Evolutionary conservation across 78 protist genomes (phyloP).

Genomic region (Monosiga brevicollis): DNA sequence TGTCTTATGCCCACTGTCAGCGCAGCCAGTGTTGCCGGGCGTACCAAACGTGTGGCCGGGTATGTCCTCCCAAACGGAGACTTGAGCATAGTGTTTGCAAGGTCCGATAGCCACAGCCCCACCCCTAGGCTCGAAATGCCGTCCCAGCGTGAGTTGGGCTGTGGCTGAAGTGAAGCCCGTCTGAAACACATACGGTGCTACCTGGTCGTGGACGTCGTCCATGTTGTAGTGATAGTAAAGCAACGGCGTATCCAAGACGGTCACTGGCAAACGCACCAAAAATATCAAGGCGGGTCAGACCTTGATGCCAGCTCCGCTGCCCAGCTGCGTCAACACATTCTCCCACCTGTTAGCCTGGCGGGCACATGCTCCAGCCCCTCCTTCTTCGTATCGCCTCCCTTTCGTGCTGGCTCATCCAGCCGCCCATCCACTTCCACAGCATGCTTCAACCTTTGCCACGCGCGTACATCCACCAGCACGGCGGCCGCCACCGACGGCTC

Average conservation of each 20-base stretch:
- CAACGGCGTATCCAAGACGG: neutral
- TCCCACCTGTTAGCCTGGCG: neutral
- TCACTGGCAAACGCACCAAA: neutral
- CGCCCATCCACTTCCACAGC: neutral
- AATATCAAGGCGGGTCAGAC: neutral
- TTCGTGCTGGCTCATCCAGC: neutral
- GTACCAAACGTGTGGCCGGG: no score
- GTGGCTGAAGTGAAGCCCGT: no score
- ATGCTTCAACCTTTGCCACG: neutral
- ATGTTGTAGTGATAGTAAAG: neutral
- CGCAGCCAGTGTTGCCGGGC: no score
- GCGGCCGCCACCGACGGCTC: neutral
- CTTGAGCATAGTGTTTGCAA: no score
- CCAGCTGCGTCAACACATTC: neutral
- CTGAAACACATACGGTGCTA: no score
- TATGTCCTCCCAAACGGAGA: no score
- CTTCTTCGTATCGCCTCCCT: neutral
- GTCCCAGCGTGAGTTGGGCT: no score
- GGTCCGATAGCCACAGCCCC: no score
- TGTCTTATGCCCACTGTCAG: no score
- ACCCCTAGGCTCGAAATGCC: no score
- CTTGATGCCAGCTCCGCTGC: neutral
- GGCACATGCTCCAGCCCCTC: neutral
- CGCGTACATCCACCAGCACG: neutral
- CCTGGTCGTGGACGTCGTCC: no score